Conservation (phyloP, 116 monocot genomes). For the Phalaenopsis hybrid region DNA sequence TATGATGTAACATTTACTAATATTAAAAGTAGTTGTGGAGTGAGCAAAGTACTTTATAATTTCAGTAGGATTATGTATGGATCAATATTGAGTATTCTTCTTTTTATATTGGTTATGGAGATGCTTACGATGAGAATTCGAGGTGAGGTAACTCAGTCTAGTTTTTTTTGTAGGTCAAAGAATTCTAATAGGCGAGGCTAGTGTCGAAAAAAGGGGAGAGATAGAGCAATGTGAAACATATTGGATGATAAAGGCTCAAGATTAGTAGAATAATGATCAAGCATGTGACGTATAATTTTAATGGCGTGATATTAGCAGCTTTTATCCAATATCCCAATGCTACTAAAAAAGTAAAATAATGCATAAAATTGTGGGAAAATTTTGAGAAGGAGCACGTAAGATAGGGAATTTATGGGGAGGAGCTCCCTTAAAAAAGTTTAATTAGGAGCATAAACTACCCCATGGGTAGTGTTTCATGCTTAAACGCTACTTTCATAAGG, state of each 20-base stretch:
- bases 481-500: too few species aligned
- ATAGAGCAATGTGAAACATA: not conserved
- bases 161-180: not conserved
- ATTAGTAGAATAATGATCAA: not conserved
- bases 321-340: not conserved
- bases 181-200: not conserved
- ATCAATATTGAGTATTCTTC: not conserved
- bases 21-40: not conserved
- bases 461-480: too few species aligned
- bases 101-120: not conserved
- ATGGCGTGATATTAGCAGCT: not conserved
- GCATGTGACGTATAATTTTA: not conserved
- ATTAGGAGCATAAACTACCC: too few species aligned
- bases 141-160: not conserved
- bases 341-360: not conserved
- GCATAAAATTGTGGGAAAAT: not conserved
- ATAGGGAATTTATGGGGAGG: too few species aligned
- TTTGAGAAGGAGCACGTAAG: too few species aligned
- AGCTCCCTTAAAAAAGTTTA: too few species aligned
- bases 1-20: not conserved
- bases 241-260: not conserved
- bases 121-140: not conserved
- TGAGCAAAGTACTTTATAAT: not conserved
- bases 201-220: not conserved
- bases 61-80: not conserved